Conservation (phyloP, 2,329 filamentous ascomycete species). For the Fusarium sp. region DNA sequence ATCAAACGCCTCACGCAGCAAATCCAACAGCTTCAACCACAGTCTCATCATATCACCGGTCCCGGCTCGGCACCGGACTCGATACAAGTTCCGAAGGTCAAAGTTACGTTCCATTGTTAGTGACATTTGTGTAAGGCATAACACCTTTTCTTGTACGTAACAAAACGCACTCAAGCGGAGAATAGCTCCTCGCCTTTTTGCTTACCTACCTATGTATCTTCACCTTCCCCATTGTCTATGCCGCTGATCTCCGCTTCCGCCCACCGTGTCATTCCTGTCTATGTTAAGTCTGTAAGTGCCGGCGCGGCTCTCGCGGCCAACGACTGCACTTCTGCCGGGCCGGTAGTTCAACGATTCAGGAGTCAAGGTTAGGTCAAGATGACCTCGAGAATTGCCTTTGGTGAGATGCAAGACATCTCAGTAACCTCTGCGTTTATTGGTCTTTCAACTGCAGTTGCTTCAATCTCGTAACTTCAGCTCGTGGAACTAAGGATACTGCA, state of each 20-base stretch:
- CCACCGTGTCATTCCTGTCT: constrained; percentile 3
- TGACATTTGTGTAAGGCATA: constrained; percentile 14
- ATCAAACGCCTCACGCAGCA: constrained; percentile 11
- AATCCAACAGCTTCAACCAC: not conserved
- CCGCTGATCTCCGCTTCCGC: constrained; percentile 6
- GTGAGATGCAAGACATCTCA: not conserved
- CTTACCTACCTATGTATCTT: constrained; percentile 10
- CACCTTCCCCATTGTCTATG: constrained; percentile 24
- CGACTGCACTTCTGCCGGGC: not conserved
- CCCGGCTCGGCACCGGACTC: constrained; percentile 24
- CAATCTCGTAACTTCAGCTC: not conserved
- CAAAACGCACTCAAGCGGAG: constrained; percentile 32
- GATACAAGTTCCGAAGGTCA: not conserved
- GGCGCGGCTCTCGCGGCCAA: constrained; percentile 21
- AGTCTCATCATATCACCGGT: constrained; percentile 10
- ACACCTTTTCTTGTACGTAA: constrained; percentile 30
- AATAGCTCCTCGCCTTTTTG: constrained; percentile 13
- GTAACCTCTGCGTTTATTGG: not conserved
- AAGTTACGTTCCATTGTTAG: not conserved
- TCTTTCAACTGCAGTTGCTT: not conserved
- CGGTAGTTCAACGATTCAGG: not conserved
- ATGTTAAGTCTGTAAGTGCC: constrained; percentile 6
- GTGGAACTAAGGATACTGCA: not conserved
- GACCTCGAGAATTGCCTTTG: not conserved
- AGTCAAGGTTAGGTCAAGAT: not conserved